Evolutionary conservation across 371 early-diverging fungal genomes (phyloP).

Genomic region (Syncephalastrum sp.): DNA sequence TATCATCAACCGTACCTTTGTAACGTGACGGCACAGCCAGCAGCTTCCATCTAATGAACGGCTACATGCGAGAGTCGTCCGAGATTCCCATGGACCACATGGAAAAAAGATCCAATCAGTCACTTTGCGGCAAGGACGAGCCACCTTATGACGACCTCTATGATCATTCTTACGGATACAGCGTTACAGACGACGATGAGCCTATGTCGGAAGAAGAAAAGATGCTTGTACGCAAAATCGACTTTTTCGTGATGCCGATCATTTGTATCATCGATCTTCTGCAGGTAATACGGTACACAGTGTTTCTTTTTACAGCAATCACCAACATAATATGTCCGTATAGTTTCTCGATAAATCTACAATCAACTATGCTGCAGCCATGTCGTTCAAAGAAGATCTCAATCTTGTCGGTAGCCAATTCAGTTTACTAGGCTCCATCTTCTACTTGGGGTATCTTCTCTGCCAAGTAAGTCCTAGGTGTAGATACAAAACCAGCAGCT

Average conservation of each 20-base stretch:
- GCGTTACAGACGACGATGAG: constrained; percentile 9
- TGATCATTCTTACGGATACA: constrained; percentile 7
- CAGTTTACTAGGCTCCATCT: constrained; percentile 36
- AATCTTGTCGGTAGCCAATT: constrained; percentile 24
- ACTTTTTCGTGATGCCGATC: constrained; percentile 30
- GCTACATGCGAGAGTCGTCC: constrained; percentile 3
- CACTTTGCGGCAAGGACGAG: constrained; percentile 15
- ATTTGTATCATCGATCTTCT: constrained; percentile 38
- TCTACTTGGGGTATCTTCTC: constrained; percentile 38
- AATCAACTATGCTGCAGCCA: constrained; percentile 34
- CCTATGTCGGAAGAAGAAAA: constrained; percentile 35
- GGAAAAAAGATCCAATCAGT: constrained; percentile 19
- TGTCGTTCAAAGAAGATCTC: constrained; percentile 32
- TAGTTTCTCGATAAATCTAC: constrained; percentile 47
- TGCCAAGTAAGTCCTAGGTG: constrained; percentile 26
- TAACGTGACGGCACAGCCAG: not conserved
- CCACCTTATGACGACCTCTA: constrained; percentile 3
- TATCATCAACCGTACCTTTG: not conserved
- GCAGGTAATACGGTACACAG: constrained; percentile 22
- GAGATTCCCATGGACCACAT: constrained; percentile 9
- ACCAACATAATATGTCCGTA: not conserved
- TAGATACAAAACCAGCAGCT: not conserved
- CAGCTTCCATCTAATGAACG: constrained; percentile 3
- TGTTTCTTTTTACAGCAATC: not conserved
- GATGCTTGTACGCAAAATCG: constrained; percentile 36